Percentiles rank a stretch among this genome's conserved stretches.
Evolutionary conservation across 2,329 filamentous ascomycete genomes (phyloP).

Genomic region (Hypoxylon sp.): DNA sequence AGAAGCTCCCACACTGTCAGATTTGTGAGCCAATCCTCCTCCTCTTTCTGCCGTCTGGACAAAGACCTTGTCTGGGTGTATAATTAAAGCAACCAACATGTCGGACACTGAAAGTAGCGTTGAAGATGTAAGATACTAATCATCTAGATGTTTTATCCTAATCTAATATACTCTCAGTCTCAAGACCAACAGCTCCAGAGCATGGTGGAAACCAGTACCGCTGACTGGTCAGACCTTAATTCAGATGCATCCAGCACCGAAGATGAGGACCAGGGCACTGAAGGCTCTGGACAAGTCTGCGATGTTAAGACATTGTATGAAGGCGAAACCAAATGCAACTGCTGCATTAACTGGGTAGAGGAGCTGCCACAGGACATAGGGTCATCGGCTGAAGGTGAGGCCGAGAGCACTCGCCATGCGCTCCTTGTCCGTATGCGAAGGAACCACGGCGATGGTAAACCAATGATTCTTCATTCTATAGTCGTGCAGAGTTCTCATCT

Average conservation of each 20-base stretch:
- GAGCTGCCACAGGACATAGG: constrained; percentile 46
- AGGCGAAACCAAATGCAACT: constrained; percentile 50
- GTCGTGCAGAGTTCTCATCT: constrained; percentile 75
- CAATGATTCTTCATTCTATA: constrained; percentile 54
- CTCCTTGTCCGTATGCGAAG: constrained; percentile 36
- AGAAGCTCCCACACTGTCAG: neutral
- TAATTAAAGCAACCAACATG: neutral
- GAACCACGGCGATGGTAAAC: constrained; percentile 34
- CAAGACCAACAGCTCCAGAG: constrained; percentile 1
- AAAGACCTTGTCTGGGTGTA: neutral
- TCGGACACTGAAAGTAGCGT: constrained; percentile 14
- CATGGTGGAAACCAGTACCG: constrained; percentile 3
- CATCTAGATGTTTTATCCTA: neutral
- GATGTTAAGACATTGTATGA: constrained; percentile 48
- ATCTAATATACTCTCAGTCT: constrained; percentile 6
- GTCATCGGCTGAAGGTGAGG: constrained; percentile 29
- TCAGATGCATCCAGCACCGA: constrained; percentile 29
- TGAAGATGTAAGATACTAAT: constrained; percentile 20
- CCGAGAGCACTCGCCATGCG: constrained; percentile 34
- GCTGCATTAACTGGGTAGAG: constrained; percentile 53
- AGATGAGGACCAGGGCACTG: constrained; percentile 11
- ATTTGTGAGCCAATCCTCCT: neutral
- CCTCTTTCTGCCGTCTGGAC: neutral
- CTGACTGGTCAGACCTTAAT: constrained; percentile 28
- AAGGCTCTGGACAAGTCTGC: constrained; percentile 25